Evolutionary conservation across 345 rosid genomes (phyloP).

Genomic region (Citrus hindsii): DNA sequence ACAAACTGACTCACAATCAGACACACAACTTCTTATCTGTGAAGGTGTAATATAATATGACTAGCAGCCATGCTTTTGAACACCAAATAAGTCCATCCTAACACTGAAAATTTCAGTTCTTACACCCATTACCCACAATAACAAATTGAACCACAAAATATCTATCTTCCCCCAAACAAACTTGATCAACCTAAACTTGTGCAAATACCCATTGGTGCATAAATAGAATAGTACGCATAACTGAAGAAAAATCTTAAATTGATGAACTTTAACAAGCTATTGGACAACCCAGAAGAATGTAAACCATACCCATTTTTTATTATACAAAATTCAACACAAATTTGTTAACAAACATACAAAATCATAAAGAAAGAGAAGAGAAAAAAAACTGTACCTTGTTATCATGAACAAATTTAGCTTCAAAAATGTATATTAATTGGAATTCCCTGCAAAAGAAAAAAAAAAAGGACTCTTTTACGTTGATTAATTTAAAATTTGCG

Average conservation of each 20-base stretch:
- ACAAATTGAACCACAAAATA: background rate
- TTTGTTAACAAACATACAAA: background rate
- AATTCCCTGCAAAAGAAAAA: conserved; percentile 15
- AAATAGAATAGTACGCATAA: background rate
- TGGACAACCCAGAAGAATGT: background rate
- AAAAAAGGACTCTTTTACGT: background rate
- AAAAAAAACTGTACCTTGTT: conserved; percentile 19
- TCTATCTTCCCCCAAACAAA: background rate
- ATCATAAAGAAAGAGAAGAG: background rate
- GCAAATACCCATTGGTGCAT: background rate
- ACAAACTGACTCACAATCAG: background rate
- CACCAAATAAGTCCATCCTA: background rate
- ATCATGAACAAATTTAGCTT: conserved; percentile 29
- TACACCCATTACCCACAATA: background rate
- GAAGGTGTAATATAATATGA: background rate
- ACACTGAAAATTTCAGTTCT: background rate
- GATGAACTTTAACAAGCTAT: background rate
- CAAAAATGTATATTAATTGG: background rate
- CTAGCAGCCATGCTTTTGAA: background rate
- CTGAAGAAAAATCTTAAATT: background rate
- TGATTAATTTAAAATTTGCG: background rate
- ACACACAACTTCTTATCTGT: background rate
- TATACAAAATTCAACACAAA: background rate
- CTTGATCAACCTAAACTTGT: background rate
- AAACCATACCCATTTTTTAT: background rate